Base-by-base conservation (phyloP, 495 filamentous ascomycete species). In the Acidomyces sp. region DNA sequence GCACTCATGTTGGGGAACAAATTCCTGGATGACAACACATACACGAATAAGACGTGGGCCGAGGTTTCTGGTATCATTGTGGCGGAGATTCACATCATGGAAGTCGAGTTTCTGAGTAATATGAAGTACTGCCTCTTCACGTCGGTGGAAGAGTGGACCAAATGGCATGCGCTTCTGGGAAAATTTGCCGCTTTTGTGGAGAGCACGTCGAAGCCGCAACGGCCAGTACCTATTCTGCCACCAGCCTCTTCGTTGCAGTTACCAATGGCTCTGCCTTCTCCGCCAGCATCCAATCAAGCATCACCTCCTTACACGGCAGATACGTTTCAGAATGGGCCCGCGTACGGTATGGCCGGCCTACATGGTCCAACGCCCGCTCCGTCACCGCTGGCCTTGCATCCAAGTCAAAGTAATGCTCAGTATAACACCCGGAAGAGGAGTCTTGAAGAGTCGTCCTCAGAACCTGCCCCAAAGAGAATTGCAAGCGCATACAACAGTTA, bases 11-110 rank as follows among this genome's bases (percentile, higher is more conserved):
- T 99, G 30, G 90, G 87, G 42, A 99, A 96, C 62, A 99, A 99
- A 68, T 99, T 84, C 85, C 64, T 99, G 48, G 92, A 99, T 56
- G 92, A 99, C 55, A 99, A 96, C 59, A 96, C 92, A 1, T 99
- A 96, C 62, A 96, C 92, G 37, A 99, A 99, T 67, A 94, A 96
- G 67, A 96, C 92, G 1, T 99, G 92, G 92, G 90, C 92, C 11
- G 92, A 99, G 51, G 92, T 99, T 30, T 95, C 92, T 18, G 80
- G 84, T 13, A 93, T 99, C 43, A 80, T 82, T 3, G 92, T 96
- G 10, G 76, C 76, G 38, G 92, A 99, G 61, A 93, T 99, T 29
- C 92, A 99, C 55, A 77, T 95, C 27, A 99, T 99, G 92, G 92
- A 99, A 57, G 92, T 99, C 0, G 92, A 99, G 59, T 99, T 99